Evolutionary conservation across 768 basidiomycete genomes (phyloP).

Genomic region (Phlegmacium glaucopus): DNA sequence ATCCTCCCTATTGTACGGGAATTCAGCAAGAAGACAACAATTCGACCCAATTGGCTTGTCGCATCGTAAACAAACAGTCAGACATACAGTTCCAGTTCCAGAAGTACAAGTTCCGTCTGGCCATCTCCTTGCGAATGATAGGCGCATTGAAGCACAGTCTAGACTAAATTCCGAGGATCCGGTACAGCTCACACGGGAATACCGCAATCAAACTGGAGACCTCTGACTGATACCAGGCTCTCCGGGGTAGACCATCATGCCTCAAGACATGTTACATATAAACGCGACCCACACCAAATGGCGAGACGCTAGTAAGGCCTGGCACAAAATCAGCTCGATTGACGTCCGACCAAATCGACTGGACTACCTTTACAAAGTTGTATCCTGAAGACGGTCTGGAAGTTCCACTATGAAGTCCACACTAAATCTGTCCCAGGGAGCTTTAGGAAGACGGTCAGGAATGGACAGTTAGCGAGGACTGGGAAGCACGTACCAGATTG

Average conservation of each 20-base stretch:
- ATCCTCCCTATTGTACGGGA: constrained; percentile 14
- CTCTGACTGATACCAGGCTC: constrained; percentile 33
- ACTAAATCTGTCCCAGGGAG: constrained; percentile 7
- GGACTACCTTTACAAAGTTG: constrained; percentile 14
- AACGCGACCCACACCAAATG: constrained; percentile 29
- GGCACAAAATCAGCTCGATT: constrained; percentile 17
- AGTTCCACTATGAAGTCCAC: constrained; percentile 23
- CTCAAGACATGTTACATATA: constrained; percentile 14
- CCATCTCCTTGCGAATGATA: constrained; percentile 34
- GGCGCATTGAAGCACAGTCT: constrained; percentile 30
- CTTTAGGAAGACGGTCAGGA: constrained; percentile 24
- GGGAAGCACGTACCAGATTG: constrained; percentile 16
- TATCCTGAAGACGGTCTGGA: too few relatives aligned
- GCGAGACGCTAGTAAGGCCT: constrained; percentile 31
- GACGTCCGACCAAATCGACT: constrained; percentile 20
- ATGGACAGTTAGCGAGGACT: constrained; percentile 29
- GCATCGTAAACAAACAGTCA: constrained; percentile 32
- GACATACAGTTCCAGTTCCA: constrained; percentile 22
- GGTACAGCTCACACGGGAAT: constrained; percentile 25
- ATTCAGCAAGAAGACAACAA: neutral
- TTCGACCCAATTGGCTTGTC: constrained; percentile 30
- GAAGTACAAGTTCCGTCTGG: constrained; percentile 27
- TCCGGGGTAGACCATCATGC: constrained; percentile 27
- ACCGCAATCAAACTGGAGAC: constrained; percentile 31
- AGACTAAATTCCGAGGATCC: constrained; percentile 28